Evolutionary conservation across 805 yeast genomes (phyloP), one percentile per base, ranked within the genome.

Genomic region (Candida nonsorbophila): DNA sequence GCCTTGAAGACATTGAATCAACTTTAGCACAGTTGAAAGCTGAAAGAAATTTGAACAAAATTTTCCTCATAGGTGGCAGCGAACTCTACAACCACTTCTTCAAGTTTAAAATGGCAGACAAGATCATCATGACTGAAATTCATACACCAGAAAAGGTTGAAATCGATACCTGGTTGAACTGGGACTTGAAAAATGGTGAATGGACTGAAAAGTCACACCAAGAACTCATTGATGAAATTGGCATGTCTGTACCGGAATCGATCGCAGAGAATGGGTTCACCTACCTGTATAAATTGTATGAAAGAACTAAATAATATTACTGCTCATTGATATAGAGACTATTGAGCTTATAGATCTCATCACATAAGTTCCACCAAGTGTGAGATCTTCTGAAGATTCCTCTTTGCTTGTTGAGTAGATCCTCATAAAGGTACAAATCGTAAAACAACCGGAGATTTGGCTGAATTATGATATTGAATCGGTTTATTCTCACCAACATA

Each of bases 41-140:
- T 13, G 26, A 33, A 1, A 18, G 25, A 7, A 38, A 45, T 2
- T 49, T 80, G 13, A 82, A 76, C 28, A 72, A 74, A 27, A 67
- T 92, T 1, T 92, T 78, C 47, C 70, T 92, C 15, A 90, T 92
- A 38, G 98, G 98, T 3, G 98, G 98, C 1, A 92, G 88, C 1
- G 88, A 88, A 49, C 64, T 92, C 6, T 92, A 92, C 58, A 69
- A 74, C 29, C 65, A 74, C 22, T 66, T 78, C 9, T 46, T 78
- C 9, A 37, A 49, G 1, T 61, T 54, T 31, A 57, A 58, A 4
- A 30, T 59, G 7, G 75, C 79, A 1, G 71, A 71, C 25, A 67
- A 75, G 16, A 55, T 85, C 28, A 65, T 84, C 15, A 51, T 88
- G 10, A 87, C 96, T 0, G 88, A 85, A 47, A 70, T 88, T 17